Evolutionary conservation across 2,329 filamentous ascomycete genomes (phyloP).

Genomic region (Hypoxylon sp.): DNA sequence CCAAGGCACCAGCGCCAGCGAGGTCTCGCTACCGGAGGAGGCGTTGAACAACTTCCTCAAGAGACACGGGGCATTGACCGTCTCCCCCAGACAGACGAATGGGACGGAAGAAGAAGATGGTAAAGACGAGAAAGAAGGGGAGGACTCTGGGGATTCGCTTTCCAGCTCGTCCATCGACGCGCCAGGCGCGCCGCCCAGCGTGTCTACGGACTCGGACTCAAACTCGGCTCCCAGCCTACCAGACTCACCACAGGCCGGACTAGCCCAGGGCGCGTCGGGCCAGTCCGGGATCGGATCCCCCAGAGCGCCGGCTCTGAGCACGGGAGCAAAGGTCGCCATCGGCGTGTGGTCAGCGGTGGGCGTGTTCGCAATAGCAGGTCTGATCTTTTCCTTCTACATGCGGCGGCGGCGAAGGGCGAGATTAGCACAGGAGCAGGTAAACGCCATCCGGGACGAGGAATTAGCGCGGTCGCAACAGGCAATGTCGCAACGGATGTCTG

Average conservation of each 20-base stretch:
- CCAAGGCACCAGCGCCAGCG: slow-evolving; percentile 39
- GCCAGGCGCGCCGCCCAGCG: slow-evolving; percentile 24
- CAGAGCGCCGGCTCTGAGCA: slow-evolving; percentile 28
- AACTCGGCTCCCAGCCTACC: slow-evolving; percentile 1
- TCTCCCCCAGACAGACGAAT: slow-evolving; percentile 13
- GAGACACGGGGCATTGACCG: slow-evolving; percentile 25
- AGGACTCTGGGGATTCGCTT: slow-evolving; percentile 3
- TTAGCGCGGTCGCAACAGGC: slow-evolving; percentile 18
- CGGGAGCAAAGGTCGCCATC: slow-evolving; percentile 41
- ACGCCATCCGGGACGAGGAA: slow-evolving; percentile 35
- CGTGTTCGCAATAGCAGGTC: slow-evolving; percentile 25
- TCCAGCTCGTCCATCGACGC: slow-evolving; percentile 25
- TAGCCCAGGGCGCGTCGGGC: slow-evolving; percentile 20
- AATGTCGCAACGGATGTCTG: slow-evolving; percentile 27
- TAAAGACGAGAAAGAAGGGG: slow-evolving; percentile 14
- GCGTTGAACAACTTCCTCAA: slow-evolving; percentile 44
- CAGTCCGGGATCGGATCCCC: slow-evolving; percentile 28
- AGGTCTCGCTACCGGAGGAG: slow-evolving; percentile 39
- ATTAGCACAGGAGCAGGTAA: slow-evolving; percentile 25
- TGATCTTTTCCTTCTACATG: slow-evolving; percentile 37
- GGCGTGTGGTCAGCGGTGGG: slow-evolving; percentile 41
- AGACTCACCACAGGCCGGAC: slow-evolving; percentile 22
- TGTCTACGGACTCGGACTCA: slow-evolving; percentile 5
- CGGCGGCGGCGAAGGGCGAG: slow-evolving; percentile 29
- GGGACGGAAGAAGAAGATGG: slow-evolving; percentile 9